phyloP scores from a whole-genome alignment of 306 rosid genomes.

The Vicia faba region DNA sequence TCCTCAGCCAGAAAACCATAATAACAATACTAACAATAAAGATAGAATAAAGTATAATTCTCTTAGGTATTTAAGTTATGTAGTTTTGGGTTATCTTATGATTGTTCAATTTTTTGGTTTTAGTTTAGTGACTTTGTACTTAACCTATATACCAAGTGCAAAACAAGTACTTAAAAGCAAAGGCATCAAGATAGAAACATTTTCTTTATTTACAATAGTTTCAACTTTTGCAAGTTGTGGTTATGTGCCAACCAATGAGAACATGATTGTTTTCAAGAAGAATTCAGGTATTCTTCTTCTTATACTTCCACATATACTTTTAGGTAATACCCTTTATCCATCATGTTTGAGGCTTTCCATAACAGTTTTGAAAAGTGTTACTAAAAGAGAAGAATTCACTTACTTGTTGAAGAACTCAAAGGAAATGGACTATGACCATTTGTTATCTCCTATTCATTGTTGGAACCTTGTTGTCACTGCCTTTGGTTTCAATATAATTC shows the following conservation, averaged over 20 bases:
- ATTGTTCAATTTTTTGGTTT: constrained; percentile 38
- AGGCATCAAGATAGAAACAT: constrained; percentile 49
- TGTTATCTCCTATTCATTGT: constrained; percentile 49
- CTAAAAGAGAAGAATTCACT: constrained; percentile 48
- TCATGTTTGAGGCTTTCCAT: constrained; percentile 50
- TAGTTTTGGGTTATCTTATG: constrained; percentile 42
- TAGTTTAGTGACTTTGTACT: constrained; percentile 36
- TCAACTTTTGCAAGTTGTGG: constrained; percentile 76
- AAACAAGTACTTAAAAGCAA: constrained; percentile 38
- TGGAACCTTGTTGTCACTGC: constrained; percentile 46
- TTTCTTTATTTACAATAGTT: constrained; percentile 56
- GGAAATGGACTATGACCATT: constrained; percentile 50
- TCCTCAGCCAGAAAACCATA: neutral
- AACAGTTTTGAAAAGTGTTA: constrained; percentile 42
- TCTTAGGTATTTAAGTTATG: constrained; percentile 28
- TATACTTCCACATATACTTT: constrained; percentile 42
- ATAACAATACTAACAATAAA: neutral
- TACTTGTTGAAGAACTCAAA: constrained; percentile 44
- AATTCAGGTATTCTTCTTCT: constrained; percentile 65
- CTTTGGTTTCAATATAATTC: constrained; percentile 46
- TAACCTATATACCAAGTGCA: constrained; percentile 41
- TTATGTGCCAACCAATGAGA: constrained; percentile 78
- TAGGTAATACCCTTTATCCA: constrained; percentile 72
- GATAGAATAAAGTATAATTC: constrained; percentile 24
- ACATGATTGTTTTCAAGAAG: constrained; percentile 70